Conservation (phyloP, 2,329 filamentous ascomycete species). For the Blumeria graminis region DNA sequence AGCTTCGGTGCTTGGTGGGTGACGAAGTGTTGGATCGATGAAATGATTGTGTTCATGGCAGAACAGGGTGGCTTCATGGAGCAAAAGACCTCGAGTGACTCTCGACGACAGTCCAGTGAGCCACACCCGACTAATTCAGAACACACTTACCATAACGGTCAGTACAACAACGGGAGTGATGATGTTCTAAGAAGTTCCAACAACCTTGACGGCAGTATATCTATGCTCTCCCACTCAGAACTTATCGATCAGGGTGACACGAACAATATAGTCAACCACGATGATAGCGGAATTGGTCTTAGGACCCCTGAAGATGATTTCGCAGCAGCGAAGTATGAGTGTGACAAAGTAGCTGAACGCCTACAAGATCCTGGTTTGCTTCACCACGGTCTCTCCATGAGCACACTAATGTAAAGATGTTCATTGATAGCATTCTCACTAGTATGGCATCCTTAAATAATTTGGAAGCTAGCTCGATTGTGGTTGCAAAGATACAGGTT, state of each 20-base stretch:
- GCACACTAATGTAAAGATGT: background rate
- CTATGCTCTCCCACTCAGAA: constrained; percentile 14
- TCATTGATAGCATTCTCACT: no score
- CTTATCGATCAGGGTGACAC: constrained; percentile 21
- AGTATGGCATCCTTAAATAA: background rate
- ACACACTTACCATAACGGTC: constrained; percentile 5
- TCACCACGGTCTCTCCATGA: background rate
- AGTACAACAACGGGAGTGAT: constrained; percentile 14
- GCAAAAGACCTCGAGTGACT: constrained; percentile 19
- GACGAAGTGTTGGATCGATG: constrained; percentile 84
- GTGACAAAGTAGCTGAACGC: background rate
- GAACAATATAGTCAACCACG: constrained; percentile 27
- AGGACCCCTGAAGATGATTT: constrained; percentile 42
- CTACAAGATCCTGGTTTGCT: background rate
- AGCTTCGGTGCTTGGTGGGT: constrained; percentile 90
- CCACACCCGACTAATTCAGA: constrained; percentile 7
- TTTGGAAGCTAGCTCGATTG: background rate
- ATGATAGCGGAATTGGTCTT: constrained; percentile 56
- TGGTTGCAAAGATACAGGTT: background rate
- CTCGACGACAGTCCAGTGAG: constrained; percentile 8
- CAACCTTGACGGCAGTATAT: constrained; percentile 7
- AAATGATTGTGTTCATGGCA: constrained; percentile 77
- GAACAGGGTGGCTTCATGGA: constrained; percentile 76
- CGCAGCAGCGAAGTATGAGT: constrained; percentile 18
- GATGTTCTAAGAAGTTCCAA: constrained; percentile 11